Conservation (phyloP, 2,329 filamentous ascomycete genomes). For the Cercospora nicotianae region DNA sequence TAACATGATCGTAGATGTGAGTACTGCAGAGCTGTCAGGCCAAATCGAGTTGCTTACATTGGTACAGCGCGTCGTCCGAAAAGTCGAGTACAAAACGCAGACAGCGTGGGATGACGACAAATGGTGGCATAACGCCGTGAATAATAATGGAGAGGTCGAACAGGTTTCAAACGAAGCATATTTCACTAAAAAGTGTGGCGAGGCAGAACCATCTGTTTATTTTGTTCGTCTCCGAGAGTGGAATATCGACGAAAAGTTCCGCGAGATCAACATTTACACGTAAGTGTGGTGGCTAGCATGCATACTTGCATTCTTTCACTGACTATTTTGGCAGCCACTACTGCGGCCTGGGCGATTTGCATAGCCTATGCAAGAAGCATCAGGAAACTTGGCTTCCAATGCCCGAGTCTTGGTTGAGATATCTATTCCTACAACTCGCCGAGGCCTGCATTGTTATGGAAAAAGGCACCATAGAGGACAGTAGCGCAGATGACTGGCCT, state of each 20-base stretch:
- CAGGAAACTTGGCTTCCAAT: neutral
- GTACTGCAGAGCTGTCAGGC: neutral
- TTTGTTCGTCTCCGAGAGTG: neutral
- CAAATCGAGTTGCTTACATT: neutral
- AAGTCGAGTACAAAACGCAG: neutral
- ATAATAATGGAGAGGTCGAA: neutral
- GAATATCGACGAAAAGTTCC: neutral
- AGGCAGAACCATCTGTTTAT: neutral
- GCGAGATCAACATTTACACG: neutral
- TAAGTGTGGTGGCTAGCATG: neutral
- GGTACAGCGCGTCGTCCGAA: neutral
- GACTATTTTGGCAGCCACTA: neutral
- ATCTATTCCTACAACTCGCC: neutral
- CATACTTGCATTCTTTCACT: neutral
- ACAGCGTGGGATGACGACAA: neutral
- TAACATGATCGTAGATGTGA: neutral
- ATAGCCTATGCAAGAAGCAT: neutral
- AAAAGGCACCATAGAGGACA: neutral
- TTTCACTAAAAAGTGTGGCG: neutral
- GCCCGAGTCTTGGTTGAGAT: neutral
- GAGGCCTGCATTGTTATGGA: neutral
- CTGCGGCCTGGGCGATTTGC: conserved; percentile 1
- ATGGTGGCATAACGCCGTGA: neutral
- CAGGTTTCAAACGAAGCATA: neutral
- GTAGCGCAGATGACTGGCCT: neutral